These are phyloP conservation scores for Penicillium sp. DNA, from an alignment of 2,329 filamentous ascomycete genomes.

Conservation along the genomic window DNA sequence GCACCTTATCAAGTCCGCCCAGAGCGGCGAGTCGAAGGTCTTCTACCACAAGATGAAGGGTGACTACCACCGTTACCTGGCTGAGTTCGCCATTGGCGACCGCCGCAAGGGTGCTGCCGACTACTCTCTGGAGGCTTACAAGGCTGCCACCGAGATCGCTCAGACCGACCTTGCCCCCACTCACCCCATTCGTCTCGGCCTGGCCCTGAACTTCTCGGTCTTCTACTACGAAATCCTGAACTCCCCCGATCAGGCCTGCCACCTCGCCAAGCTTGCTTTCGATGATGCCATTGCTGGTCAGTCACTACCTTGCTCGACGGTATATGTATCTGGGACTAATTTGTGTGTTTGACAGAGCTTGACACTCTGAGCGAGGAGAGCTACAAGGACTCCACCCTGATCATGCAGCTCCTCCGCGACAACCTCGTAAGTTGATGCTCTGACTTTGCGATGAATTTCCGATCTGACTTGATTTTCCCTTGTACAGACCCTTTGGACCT, in stretches of 20 bases:
- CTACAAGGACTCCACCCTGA: constrained; percentile 98
- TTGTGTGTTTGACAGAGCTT: constrained; percentile 59
- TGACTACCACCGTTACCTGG: constrained; percentile 98
- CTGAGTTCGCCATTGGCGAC: constrained; percentile 91
- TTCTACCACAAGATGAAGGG: constrained; percentile 99
- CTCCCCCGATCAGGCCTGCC: constrained; percentile 95
- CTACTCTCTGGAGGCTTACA: constrained; percentile 95
- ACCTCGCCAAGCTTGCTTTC: constrained; percentile 92
- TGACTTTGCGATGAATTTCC: background rate
- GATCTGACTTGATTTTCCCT: constrained; percentile 24
- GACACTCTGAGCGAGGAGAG: constrained; percentile 96
- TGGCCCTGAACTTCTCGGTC: constrained; percentile 93
- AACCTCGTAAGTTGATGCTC: constrained; percentile 64
- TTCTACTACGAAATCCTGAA: constrained; percentile 99
- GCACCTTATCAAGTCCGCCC: constrained; percentile 87
- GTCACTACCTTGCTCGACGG: constrained; percentile 24
- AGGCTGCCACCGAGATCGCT: constrained; percentile 83
- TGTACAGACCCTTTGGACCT: constrained; percentile 98
- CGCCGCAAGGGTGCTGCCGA: constrained; percentile 92
- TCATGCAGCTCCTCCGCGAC: constrained; percentile 97
- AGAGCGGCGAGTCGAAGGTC: constrained; percentile 96
- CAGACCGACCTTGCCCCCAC: constrained; percentile 84
- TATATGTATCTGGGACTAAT: background rate
- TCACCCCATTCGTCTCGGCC: constrained; percentile 86
- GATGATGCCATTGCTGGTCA: constrained; percentile 88